Evolutionary conservation across 1,284 basidiomycete species (phyloP).

Genomic region (Puccinia horiana): DNA sequence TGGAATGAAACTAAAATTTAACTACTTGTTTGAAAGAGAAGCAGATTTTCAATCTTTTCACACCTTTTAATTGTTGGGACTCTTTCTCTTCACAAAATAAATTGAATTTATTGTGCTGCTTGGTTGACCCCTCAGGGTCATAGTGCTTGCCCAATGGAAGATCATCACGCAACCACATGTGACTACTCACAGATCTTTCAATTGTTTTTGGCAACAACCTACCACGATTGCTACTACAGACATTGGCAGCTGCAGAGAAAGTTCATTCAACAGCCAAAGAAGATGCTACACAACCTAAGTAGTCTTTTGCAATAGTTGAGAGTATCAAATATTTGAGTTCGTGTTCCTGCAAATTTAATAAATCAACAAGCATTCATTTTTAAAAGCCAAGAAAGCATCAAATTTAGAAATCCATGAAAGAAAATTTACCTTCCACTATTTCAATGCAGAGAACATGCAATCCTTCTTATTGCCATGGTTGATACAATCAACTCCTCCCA

Average conservation of each 20-base stretch:
- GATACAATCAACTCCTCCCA: constrained; percentile 19
- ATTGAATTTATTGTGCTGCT: constrained; percentile 16
- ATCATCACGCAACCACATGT: too few relatives aligned
- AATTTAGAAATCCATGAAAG: too few relatives aligned
- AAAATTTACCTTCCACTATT: too few relatives aligned
- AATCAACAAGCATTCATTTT: too few relatives aligned
- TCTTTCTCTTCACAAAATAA: constrained; percentile 36
- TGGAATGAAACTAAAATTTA: too few relatives aligned
- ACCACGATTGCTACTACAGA: constrained; percentile 17
- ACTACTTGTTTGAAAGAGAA: too few relatives aligned
- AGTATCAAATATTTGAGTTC: too few relatives aligned
- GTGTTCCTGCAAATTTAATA: background rate
- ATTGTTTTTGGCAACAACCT: constrained; percentile 23
- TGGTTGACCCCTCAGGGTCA: too few relatives aligned
- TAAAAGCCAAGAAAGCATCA: constrained; percentile 7
- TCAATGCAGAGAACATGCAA: too few relatives aligned
- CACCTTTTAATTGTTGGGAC: constrained; percentile 3
- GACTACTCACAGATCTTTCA: background rate
- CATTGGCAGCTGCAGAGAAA: constrained; percentile 18
- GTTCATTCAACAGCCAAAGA: background rate
- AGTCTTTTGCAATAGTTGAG: too few relatives aligned
- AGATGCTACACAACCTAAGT: too few relatives aligned
- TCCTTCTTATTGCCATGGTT: constrained; percentile 13
- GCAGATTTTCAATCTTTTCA: background rate
- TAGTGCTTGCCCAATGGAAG: too few relatives aligned